Base-by-base conservation (phyloP, 768 basidiomycete genomes). In the Hypholoma sublateritium region DNA sequence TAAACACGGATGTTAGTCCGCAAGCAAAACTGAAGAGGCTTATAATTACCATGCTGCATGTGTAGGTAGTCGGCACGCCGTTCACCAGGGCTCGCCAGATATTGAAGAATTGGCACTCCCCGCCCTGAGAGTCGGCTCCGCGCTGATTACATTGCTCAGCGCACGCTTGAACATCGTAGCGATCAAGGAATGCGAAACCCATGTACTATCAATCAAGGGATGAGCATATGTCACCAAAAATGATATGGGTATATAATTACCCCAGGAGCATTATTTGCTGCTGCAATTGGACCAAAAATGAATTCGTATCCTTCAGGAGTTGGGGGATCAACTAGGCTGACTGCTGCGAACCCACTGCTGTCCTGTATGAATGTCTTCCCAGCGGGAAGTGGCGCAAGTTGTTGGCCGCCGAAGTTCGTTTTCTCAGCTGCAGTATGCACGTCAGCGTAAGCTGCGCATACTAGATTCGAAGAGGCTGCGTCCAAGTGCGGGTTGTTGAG, bases 61-160 rank as follows among this genome's bases (percentile, higher is more conserved):
- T 77, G 66, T 80, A 80, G 0, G 77, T 79, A 1, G 77, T 80
- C 0, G 80, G 78, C 19, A 64, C 55, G 9, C 77, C 78, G 55
- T 75, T 65, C 0, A 80, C 76, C 22, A 80, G 67, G 12, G 78
- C 79, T 24, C 78, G 75, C 79, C 79, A 81, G 68, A 81, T 80
- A 59, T 81, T 81, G 68, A 81, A 79, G 70, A 74, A 81, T 55
- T 75, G 72, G 66, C 79, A 81, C 6, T 71, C 72, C 36, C 79
- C 80, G 19, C 79, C 78, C 25, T 58, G 58, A 5, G 68, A 61
- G 56, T 81, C 78, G 2, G 74, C 68, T 7, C 69, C 74, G 24
- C 79, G 74, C 13, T 65, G 68, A 52, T 77, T 80, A 62, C 80
- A 81, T 32, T 75, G 68, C 21, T 67, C 62, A 17, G 80, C 76